phyloP scores from a whole-genome alignment of 805 yeast species.

The Candida piceae region DNA sequence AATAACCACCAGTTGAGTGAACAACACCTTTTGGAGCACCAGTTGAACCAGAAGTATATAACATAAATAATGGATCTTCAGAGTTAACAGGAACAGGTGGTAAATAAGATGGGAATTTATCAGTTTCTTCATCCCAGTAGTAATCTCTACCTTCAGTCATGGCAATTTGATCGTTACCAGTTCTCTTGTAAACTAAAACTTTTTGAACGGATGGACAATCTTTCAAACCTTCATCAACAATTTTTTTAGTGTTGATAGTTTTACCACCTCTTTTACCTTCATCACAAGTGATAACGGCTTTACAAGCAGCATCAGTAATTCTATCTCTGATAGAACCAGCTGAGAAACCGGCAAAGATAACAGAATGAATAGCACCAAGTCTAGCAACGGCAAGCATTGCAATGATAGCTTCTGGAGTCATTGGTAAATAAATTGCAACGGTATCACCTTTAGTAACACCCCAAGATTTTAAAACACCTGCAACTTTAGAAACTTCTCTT shows the following conservation, averaged over 20 bases:
- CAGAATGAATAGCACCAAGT: slow-evolving; percentile 81
- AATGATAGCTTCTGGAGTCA: slow-evolving; percentile 76
- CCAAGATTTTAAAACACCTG: slow-evolving; percentile 62
- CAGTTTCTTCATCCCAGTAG: slow-evolving; percentile 71
- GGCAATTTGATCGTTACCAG: slow-evolving; percentile 53
- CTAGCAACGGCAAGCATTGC: slow-evolving; percentile 74
- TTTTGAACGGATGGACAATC: slow-evolving; percentile 62
- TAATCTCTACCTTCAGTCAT: slow-evolving; percentile 56
- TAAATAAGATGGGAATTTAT: slow-evolving; percentile 59
- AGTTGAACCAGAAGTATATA: slow-evolving; percentile 83
- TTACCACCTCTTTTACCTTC: slow-evolving; percentile 83
- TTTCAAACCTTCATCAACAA: slow-evolving; percentile 73
- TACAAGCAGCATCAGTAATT: slow-evolving; percentile 66
- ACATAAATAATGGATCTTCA: slow-evolving; percentile 78
- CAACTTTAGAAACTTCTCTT: slow-evolving; percentile 63
- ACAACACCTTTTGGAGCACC: slow-evolving; percentile 87
- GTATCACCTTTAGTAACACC: slow-evolving; percentile 76
- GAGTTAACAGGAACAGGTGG: slow-evolving; percentile 73
- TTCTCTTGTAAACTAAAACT: slow-evolving; percentile 70
- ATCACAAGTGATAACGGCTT: slow-evolving; percentile 72
- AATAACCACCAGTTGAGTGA: slow-evolving; percentile 76
- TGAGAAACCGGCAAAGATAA: slow-evolving; percentile 80
- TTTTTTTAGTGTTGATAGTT: slow-evolving; percentile 72
- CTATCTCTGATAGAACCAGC: slow-evolving; percentile 69
- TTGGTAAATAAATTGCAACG: slow-evolving; percentile 81